Conservation (phyloP, 2,329 filamentous ascomycete genomes). For the Diaporthe helianthi region DNA sequence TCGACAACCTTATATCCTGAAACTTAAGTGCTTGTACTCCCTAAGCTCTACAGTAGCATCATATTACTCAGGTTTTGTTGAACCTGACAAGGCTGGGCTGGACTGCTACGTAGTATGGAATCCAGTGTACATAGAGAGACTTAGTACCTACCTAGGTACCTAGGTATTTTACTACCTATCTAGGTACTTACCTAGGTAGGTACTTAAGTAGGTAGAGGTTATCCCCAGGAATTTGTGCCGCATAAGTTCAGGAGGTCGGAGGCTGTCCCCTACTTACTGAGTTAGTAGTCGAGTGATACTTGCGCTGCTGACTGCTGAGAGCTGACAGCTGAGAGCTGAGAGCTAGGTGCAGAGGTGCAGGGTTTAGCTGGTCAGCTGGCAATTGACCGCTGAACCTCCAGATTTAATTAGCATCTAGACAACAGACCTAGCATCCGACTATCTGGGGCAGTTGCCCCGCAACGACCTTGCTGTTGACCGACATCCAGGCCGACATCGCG, state of each 20-base stretch:
- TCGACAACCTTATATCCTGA: background rate
- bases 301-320: too few relatives aligned
- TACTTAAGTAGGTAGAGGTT: too few relatives aligned
- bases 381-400: background rate
- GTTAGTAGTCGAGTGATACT: too few relatives aligned
- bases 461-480: slow-evolving; percentile 6
- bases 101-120: background rate
- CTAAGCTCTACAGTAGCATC: background rate
- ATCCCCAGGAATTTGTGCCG: too few relatives aligned
- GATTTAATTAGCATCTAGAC: slow-evolving; percentile 20
- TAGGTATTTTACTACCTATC: too few relatives aligned
- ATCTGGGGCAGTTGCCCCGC: slow-evolving; percentile 23
- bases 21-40: background rate
- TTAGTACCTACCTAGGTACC: too few relatives aligned
- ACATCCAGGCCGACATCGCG: slow-evolving; percentile 3
- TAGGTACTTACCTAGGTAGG: too few relatives aligned
- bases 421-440: background rate
- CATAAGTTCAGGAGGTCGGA: too few relatives aligned
- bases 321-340: too few relatives aligned
- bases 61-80: background rate
- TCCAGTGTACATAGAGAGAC: too few relatives aligned
- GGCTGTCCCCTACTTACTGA: too few relatives aligned
- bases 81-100: background rate
- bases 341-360: background rate
- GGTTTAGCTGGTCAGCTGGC: background rate